Base-by-base conservation (phyloP, 257 asterid genomes). In the Cynanchum wilfordii region DNA sequence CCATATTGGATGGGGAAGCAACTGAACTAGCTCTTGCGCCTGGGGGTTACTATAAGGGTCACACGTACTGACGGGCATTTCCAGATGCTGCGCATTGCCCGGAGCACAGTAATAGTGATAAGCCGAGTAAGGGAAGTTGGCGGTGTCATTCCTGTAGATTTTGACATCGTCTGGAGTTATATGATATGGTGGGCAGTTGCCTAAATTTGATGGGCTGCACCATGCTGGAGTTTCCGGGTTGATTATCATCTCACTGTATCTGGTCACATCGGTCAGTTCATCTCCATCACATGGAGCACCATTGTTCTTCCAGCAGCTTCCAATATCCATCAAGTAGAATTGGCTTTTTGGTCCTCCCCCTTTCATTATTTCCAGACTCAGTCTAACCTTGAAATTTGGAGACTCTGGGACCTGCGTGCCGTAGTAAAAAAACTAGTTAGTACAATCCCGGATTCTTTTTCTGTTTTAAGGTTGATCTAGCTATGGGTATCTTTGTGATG, bases 261-360 rank as follows among this genome's bases (percentile, higher is more conserved):
- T 66, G 51, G 95, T 88, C 10, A 86, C 79, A 30, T 88, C 91
- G 1, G 91, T 83, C 24, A 72, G 72, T 40, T 83, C 84, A 60
- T 88, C 86, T n/a, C 95, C 91, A 11, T 88, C 81, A n/a, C 95
- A 88, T 0, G 89, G 88, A 33, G 67, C 63, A 1, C 95, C 92
- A 49, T 84, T 79, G 81, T 85, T 87, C 75, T 87, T 89, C 95
- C 95, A 89, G 80, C 95, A 89, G 80, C 95, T 86, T n/a, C 91
- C 95, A 0, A 88, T 86, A 81, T 85, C 91, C 25, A 88, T 83
- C 81, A 88, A 73, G 85, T 88, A 88, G 80, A 88, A 86, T 77
- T 86, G 91, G 84, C 95, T 86, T 78, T 85, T 86, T 2, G 88
- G 85, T 12, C 95, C 91, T 60, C 95, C 90, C 24, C 95, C 92